Evolutionary conservation across 495 filamentous ascomycete species (phyloP).

Genomic region (Ramalina intermedia): DNA sequence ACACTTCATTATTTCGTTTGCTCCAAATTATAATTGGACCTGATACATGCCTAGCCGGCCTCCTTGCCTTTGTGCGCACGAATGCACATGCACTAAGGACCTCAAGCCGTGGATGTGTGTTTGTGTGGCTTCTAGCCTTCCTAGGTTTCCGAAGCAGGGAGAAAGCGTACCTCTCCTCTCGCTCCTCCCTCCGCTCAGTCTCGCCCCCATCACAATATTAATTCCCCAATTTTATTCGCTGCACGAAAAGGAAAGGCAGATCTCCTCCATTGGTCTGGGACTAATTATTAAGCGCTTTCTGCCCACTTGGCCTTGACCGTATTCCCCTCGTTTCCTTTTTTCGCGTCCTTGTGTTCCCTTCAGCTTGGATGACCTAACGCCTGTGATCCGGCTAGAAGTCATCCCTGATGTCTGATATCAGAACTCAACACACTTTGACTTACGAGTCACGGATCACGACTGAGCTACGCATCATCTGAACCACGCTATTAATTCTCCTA

Average conservation of each 20-base stretch:
- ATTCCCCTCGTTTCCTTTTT: background rate
- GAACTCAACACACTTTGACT: no score
- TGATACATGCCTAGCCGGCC: constrained; percentile 13
- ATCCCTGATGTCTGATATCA: no score
- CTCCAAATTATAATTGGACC: constrained; percentile 10
- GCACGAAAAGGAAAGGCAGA: no score
- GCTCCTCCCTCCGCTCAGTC: background rate
- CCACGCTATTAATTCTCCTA: no score
- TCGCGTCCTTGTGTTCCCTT: constrained; percentile 2
- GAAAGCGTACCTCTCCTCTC: constrained; percentile 4
- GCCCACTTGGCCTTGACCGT: no score
- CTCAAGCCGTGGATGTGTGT: constrained; percentile 2
- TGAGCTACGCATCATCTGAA: no score
- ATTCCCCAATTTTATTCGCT: no score
- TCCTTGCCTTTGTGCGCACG: constrained; percentile 10
- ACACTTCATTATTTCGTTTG: background rate
- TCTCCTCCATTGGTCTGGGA: no score
- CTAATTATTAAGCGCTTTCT: no score
- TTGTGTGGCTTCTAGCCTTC: constrained; percentile 7
- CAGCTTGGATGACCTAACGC: background rate
- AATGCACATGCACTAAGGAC: constrained; percentile 7
- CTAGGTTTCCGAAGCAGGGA: background rate
- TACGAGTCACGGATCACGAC: no score
- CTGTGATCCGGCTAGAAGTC: no score
- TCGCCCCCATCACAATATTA: no score